Evolutionary conservation across 192 early-diverging fungal genomes (phyloP), one percentile per base, ranked within the genome.

Genomic region (Mortierella claussenii): DNA sequence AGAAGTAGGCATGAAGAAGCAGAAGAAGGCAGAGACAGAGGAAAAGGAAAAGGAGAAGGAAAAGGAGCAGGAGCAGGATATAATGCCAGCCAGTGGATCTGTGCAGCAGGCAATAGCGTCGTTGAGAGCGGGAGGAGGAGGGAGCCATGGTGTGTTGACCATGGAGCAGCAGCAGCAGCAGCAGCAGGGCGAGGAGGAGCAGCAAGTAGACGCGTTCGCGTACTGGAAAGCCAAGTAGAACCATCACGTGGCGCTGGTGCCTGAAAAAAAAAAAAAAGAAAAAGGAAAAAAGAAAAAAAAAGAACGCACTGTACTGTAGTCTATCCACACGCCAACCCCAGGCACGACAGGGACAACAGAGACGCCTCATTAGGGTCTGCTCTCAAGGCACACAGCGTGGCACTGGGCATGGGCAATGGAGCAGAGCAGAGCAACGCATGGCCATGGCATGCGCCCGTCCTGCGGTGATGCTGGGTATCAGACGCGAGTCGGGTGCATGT

Each of bases 211-310:
- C 21, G 65, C 80, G 13, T 81, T 81, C 62, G 68, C 80, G 1
- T 81, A 60, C 24, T 81, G 80, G 80, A 70, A 78, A 47, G 43
- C 62, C 32, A 81, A 78, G 30, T 69, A n/a, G 64, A 53, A 33
- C 20, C 21, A 40, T 26, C 47, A 42, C 49, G 53, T 26, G 36
- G 12, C 1, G 5, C 26, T 36, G 4, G 13, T 43, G 21, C 6
- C 28, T 4, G 5, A n/a, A 20, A 44, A 8, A 4, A 44, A 53
- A 13, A 30, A 50, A 8, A 50, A 50, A 50, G n/a, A 27, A 51
- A 26, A 24, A 51, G 26, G 37, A 40, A 40, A 40, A 40, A 40
- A 23, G 49, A 4, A 46, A 46, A n/a, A n/a, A 4, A 46, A 46
- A 46, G n/a, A 17, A 46, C 8, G 21, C n/a, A n/a, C n/a, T n/a